A percentile compares a stretch with the other conserved stretches of the same genome.
phyloP scores from a whole-genome alignment of 352 stramenopile species.

The Pythium myriotylum region DNA sequence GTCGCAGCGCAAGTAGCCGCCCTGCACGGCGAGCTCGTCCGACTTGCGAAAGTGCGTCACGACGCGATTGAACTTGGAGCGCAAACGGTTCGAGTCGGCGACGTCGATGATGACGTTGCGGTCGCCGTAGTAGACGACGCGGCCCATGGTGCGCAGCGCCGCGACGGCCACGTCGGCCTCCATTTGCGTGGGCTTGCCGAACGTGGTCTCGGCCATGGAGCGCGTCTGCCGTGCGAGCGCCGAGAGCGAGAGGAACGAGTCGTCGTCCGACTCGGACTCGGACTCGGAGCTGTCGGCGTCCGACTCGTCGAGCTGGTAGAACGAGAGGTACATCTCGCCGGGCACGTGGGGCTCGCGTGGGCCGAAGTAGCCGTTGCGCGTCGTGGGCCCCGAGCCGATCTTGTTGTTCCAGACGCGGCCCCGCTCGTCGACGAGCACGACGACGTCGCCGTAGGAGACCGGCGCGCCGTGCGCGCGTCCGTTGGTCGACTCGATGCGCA shows the following conservation, averaged over 20 bases:
- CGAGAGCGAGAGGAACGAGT: slow-evolving; percentile 70
- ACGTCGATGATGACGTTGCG: slow-evolving; percentile 80
- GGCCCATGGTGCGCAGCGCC: slow-evolving; percentile 58
- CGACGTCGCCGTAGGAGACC: slow-evolving; percentile 79
- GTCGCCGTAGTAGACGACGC: slow-evolving; percentile 82
- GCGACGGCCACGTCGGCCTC: slow-evolving; percentile 53
- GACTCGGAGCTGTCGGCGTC: slow-evolving; percentile 48
- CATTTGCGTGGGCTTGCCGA: slow-evolving; percentile 58
- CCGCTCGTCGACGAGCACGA: slow-evolving; percentile 75
- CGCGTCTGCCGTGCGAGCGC: slow-evolving; percentile 51
- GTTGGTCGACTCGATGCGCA: slow-evolving; percentile 70
- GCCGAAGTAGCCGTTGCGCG: slow-evolving; percentile 81
- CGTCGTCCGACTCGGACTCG: slow-evolving; percentile 60
- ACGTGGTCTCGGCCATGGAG: slow-evolving; percentile 69
- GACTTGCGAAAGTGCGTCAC: slow-evolving; percentile 82
- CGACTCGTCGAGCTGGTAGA: slow-evolving; percentile 58
- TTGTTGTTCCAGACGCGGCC: slow-evolving; percentile 88
- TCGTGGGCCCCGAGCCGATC: slow-evolving; percentile 70
- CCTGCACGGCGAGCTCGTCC: slow-evolving; percentile 54
- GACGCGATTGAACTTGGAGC: slow-evolving; percentile 84
- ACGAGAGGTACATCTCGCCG: slow-evolving; percentile 81
- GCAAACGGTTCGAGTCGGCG: slow-evolving; percentile 76
- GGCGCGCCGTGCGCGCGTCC: slow-evolving; percentile 55
- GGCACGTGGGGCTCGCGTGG: slow-evolving; percentile 68
- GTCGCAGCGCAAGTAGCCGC: slow-evolving; percentile 75